Evolutionary conservation across 1,284 basidiomycete genomes (phyloP), one percentile per base, ranked within the genome.

Genomic region (Boletus hoseneyae): DNA sequence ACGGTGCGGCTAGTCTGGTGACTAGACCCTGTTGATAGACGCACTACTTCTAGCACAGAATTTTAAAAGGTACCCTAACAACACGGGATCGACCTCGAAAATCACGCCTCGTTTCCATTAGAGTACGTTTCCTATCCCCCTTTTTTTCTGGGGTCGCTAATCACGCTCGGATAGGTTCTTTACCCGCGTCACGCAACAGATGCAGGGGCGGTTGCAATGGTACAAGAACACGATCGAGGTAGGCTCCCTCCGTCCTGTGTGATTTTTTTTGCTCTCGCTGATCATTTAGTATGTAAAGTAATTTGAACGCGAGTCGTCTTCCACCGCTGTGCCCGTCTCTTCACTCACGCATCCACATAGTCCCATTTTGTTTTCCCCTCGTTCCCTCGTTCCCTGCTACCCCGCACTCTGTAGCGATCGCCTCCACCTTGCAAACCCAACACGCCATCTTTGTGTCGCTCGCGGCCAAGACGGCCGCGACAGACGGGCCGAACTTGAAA

Each of bases 211-310:
- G 29, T 67, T 92, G 46, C 73, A 77, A 41, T 87, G 87, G 80
- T 90, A 89, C 68, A 87, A 87, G 61, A 73, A 77, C 27, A 90
- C 86, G 8, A 85, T 91, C 47, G 89, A 92, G 72, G 89, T 86
- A 56, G 4, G n/a, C n/a, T n/a, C n/a, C n/a, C n/a, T n/a, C n/a
- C n/a, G 29, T 30, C 12, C 11, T 13, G 29, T 30, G 11, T 10
- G n/a, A 0, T 34, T 44, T 46, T 34, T 16, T 18, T 33, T 19
- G 33, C 51, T 42, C 47, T 29, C 16, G 33, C 37, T 51, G 27
- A 50, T 36, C n/a, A 16, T 21, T 16, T 29, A 15, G 19, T 44
- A 13, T 25, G 23, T 6, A 0, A 44, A 91, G 88, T 85, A 89
- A 83, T 88, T 90, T 54, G 88, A 91, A 67, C 78, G 87, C 47